phyloP scores from a whole-genome alignment of 495 filamentous ascomycete genomes.

The Podospora didyma region DNA sequence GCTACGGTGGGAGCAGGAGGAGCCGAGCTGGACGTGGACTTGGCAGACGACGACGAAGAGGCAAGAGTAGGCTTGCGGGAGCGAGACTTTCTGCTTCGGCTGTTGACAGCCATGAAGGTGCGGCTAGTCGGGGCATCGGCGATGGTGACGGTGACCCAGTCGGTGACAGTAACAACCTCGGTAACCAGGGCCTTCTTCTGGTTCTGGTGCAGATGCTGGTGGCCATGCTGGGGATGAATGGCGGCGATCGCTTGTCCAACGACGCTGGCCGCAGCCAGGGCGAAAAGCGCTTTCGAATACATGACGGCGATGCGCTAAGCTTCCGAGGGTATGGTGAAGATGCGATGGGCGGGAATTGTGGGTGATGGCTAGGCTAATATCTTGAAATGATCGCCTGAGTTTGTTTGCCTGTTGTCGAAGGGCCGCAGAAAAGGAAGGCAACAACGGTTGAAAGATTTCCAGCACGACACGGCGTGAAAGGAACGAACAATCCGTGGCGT shows the following conservation, averaged over 20 bases:
- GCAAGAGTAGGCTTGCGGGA: background rate
- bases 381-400: background rate
- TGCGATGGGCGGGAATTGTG: background rate
- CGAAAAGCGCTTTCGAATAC: slow-evolving; percentile 24
- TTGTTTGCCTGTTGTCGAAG: background rate
- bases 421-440: background rate
- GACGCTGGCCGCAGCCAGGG: slow-evolving; percentile 25
- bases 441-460: slow-evolving; percentile 9
- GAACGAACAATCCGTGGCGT: slow-evolving; percentile 15
- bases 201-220: slow-evolving; percentile 18
- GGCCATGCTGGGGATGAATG: slow-evolving; percentile 16
- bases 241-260: slow-evolving; percentile 23
- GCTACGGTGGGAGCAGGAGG: slow-evolving; percentile 1
- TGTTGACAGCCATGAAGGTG: slow-evolving; percentile 3
- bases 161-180: slow-evolving; percentile 28
- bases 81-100: slow-evolving; percentile 10
- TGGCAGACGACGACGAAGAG: background rate
- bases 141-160: slow-evolving; percentile 30
- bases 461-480: slow-evolving; percentile 27
- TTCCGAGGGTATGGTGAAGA: background rate
- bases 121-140: slow-evolving; percentile 8
- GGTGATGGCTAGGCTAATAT: background rate
- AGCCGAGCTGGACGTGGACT: background rate
- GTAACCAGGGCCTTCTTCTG: slow-evolving; percentile 29
- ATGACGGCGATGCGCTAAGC: slow-evolving; percentile 14